Conservation (phyloP, 768 basidiomycete species). For the Tylopilus sp. region DNA sequence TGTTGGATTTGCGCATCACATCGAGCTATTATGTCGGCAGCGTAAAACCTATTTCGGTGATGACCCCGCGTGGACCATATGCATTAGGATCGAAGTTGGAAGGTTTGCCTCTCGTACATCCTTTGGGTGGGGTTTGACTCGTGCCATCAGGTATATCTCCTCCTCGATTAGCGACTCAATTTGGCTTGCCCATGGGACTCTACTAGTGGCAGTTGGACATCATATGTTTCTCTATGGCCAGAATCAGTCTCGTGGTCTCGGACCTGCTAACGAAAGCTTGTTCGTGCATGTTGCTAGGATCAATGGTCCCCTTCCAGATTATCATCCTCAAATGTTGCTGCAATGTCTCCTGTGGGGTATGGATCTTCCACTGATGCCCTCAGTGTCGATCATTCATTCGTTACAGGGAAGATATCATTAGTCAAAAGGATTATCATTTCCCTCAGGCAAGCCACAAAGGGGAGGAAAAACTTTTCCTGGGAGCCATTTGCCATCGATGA, state of each 20-base stretch:
- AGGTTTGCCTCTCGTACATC: slow-evolving; percentile 44
- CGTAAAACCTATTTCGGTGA: slow-evolving; percentile 89
- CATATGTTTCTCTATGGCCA: slow-evolving; percentile 80
- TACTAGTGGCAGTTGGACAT: slow-evolving; percentile 80
- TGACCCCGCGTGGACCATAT: slow-evolving; percentile 73
- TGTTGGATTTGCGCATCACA: slow-evolving; percentile 74
- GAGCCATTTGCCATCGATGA: slow-evolving; percentile 54
- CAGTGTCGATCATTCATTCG: not conserved
- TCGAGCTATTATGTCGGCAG: slow-evolving; percentile 90
- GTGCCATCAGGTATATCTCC: slow-evolving; percentile 59
- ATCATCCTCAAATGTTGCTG: slow-evolving; percentile 89
- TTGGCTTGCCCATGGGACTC: slow-evolving; percentile 80
- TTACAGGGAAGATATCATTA: slow-evolving; percentile 73
- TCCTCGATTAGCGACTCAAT: slow-evolving; percentile 85
- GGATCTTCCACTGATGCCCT: slow-evolving; percentile 18
- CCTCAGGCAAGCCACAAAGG: slow-evolving; percentile 42
- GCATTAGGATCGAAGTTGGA: slow-evolving; percentile 65
- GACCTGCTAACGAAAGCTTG: slow-evolving; percentile 45
- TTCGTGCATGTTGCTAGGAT: slow-evolving; percentile 80
- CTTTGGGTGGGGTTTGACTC: not conserved
- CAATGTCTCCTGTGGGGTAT: slow-evolving; percentile 92
- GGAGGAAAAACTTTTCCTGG: slow-evolving; percentile 33
- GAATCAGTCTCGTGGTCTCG: slow-evolving; percentile 19
- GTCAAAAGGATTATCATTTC: slow-evolving; percentile 80
- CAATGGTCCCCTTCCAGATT: slow-evolving; percentile 87